Conservation (phyloP, 192 early-diverging fungal species). For the Chytriomyces sp. region DNA sequence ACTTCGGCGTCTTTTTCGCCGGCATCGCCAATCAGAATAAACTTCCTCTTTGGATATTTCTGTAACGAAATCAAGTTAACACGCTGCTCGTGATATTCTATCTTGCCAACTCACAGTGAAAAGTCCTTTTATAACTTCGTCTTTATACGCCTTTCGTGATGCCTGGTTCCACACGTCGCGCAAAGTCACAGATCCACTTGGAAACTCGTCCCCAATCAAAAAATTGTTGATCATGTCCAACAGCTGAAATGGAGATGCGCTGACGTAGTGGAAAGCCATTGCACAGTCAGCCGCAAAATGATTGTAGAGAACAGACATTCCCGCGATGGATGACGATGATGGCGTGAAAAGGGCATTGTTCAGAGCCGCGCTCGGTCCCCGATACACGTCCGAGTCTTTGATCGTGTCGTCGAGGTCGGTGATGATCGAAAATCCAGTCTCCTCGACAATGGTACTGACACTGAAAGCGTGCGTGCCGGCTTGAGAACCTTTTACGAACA, state of each 20-base stretch:
- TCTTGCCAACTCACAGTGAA: slow-evolving; percentile 56
- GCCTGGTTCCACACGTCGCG: slow-evolving; percentile 50
- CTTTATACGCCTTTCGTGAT: slow-evolving; percentile 42
- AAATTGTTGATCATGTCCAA: slow-evolving; percentile 71
- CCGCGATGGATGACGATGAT: slow-evolving; percentile 65
- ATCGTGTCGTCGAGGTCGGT: slow-evolving; percentile 90
- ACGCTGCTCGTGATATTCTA: too few relatives aligned
- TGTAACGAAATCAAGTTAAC: slow-evolving; percentile 41
- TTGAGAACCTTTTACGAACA: slow-evolving; percentile 20
- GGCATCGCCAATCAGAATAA: slow-evolving; percentile 88
- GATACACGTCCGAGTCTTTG: slow-evolving; percentile 76
- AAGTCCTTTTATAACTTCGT: slow-evolving; percentile 60
- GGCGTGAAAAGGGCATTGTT: slow-evolving; percentile 69
- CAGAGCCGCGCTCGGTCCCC: slow-evolving; percentile 68
- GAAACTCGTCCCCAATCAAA: slow-evolving; percentile 74
- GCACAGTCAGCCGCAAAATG: slow-evolving; percentile 55
- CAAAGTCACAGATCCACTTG: slow-evolving; percentile 74
- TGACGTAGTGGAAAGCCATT: slow-evolving; percentile 84
- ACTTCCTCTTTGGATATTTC: slow-evolving; percentile 81
- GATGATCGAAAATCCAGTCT: slow-evolving; percentile 75
- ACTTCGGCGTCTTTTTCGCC: slow-evolving; percentile 89
- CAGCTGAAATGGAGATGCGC: slow-evolving; percentile 83
- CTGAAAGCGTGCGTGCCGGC: slow-evolving; percentile 44
- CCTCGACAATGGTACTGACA: slow-evolving; percentile 67
- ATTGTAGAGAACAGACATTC: slow-evolving; percentile 80